Conservation (phyloP, 1,284 basidiomycete species). For the Apiotrichum siamense region DNA sequence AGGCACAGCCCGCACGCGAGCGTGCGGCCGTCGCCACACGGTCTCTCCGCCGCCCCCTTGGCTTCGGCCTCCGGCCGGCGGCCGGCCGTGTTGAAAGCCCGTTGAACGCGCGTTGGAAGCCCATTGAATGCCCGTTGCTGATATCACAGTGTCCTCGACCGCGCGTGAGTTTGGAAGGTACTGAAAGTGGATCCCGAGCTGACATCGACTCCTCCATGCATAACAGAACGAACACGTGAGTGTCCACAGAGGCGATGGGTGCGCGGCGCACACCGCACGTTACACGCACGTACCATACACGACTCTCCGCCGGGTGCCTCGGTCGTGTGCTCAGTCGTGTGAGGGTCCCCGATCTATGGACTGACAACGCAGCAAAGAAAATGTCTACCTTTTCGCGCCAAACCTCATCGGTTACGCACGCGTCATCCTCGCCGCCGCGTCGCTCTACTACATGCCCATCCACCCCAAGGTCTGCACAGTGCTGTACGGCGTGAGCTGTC, state of each 20-base stretch:
- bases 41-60: no score
- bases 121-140: neutral
- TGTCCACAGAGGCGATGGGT: neutral
- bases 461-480: slow-evolving; percentile 90
- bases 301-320: no score
- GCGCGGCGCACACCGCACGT: no score
- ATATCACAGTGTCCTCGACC: slow-evolving; percentile 37
- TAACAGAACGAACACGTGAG: slow-evolving; percentile 37
- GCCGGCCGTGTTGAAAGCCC: no score
- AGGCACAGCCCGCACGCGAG: no score
- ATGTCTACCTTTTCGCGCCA: slow-evolving; percentile 92
- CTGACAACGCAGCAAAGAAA: slow-evolving; percentile 54
- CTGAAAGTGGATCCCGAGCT: no score
- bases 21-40: no score
- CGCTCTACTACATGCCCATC: slow-evolving; percentile 88
- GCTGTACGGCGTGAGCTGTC: slow-evolving; percentile 83
- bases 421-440: slow-evolving; percentile 80
- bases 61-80: no score
- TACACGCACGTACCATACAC: no score
- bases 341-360: no score
- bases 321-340: neutral
- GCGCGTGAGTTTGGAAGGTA: slow-evolving; percentile 35
- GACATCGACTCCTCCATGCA: neutral
- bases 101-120: no score
- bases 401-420: slow-evolving; percentile 96